phyloP scores from a whole-genome alignment of 2,329 filamentous ascomycete genomes.

The Plectosphaerella cucumerina region DNA sequence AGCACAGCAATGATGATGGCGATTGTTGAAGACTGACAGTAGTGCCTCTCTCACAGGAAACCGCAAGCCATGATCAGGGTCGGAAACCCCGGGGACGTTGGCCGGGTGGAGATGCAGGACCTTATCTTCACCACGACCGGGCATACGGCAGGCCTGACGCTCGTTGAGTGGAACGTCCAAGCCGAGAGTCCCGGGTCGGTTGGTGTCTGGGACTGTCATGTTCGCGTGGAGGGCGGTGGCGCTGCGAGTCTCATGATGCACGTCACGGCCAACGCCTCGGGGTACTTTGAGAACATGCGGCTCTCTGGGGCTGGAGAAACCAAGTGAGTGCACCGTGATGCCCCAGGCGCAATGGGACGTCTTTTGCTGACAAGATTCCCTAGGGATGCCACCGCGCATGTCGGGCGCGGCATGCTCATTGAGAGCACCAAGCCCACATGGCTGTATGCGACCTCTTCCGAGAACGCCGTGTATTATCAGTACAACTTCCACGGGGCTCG shows the following conservation, averaged over 20 bases:
- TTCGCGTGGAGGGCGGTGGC: constrained; percentile 63
- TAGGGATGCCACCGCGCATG: constrained; percentile 12
- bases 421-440: constrained; percentile 25
- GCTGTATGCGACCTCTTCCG: constrained; percentile 41
- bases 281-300: constrained; percentile 53
- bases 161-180: constrained; percentile 60
- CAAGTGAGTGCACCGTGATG: background rate
- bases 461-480: constrained; percentile 48
- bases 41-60: constrained; percentile 24
- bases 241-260: constrained; percentile 56
- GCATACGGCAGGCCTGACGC: constrained; percentile 60
- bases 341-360: constrained; percentile 9
- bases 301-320: constrained; percentile 68
- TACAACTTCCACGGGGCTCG: constrained; percentile 44
- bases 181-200: constrained; percentile 6
- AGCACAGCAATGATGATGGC: background rate
- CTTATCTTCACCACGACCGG: constrained; percentile 64
- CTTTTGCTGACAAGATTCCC: background rate
- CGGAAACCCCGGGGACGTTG: constrained; percentile 54
- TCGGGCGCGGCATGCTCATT: constrained; percentile 29
- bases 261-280: constrained; percentile 39
- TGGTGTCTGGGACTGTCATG: constrained; percentile 36
- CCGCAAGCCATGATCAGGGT: constrained; percentile 63
- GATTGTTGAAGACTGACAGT: background rate
- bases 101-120: constrained; percentile 67